These are phyloP conservation scores for Entophlyctis luteolus DNA, from an alignment of 192 early-diverging fungal species.

Conservation along the genomic window DNA sequence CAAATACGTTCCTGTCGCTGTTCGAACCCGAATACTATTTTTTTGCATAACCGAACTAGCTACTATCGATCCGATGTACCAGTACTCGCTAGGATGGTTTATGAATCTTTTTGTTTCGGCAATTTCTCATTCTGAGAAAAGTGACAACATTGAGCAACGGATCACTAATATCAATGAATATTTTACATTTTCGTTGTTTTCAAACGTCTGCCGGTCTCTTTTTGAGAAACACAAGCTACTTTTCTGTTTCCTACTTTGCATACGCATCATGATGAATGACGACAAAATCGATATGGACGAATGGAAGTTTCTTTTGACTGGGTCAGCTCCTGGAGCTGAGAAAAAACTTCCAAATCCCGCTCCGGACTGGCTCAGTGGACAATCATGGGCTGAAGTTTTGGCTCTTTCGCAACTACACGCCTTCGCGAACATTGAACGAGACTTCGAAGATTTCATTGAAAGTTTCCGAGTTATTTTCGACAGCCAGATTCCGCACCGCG, in stretches of 20 bases:
- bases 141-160: conserved; percentile 52
- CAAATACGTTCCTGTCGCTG: conserved; percentile 57
- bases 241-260: conserved; percentile 56
- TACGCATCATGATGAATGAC: conserved; percentile 59
- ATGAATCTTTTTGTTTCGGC: conserved; percentile 61
- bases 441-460: conserved; percentile 42
- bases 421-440: conserved; percentile 46
- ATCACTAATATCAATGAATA: conserved; percentile 58
- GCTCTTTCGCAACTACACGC: conserved; percentile 41
- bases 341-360: conserved; percentile 45
- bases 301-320: conserved; percentile 57
- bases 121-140: conserved; percentile 57
- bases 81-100: conserved; percentile 59
- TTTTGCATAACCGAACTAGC: conserved; percentile 64
- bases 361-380: conserved; percentile 48
- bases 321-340: conserved; percentile 35
- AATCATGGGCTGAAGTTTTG: conserved; percentile 50
- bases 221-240: conserved; percentile 67
- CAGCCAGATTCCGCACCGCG: conserved; percentile 47
- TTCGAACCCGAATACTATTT: conserved; percentile 54
- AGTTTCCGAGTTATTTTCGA: conserved; percentile 50
- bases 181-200: conserved; percentile 60
- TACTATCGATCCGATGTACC: conserved; percentile 60
- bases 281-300: conserved; percentile 56
- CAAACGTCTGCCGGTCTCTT: conserved; percentile 59